Evolutionary conservation across 495 filamentous ascomycete species (phyloP).

Genomic region (Penicillium psychrofluorescens): DNA sequence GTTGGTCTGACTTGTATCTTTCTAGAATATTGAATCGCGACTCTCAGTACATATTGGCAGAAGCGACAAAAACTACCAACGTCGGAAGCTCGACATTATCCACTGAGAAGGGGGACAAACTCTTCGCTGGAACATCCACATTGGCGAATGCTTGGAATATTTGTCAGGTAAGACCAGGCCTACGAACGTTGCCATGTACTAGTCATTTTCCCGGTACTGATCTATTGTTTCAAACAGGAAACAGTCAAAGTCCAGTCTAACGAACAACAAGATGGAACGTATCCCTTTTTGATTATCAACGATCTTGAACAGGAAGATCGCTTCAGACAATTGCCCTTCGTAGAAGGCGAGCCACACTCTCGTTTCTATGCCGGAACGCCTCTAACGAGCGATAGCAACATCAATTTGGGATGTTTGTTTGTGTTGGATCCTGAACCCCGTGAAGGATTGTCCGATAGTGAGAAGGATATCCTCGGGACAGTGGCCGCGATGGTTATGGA

Average conservation of each 20-base stretch:
- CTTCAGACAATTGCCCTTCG: conserved; percentile 34
- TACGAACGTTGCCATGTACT: conserved; percentile 17
- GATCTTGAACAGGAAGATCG: conserved; percentile 34
- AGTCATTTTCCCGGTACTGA: not conserved
- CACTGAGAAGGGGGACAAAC: conserved; percentile 20
- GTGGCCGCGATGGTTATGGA: conserved; percentile 54
- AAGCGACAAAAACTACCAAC: conserved; percentile 40
- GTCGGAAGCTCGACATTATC: conserved; percentile 21
- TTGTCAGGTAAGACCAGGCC: conserved; percentile 5
- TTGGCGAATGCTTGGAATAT: conserved; percentile 19
- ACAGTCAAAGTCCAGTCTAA: conserved; percentile 30
- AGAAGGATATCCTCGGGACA: conserved; percentile 35
- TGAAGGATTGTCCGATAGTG: conserved; percentile 20
- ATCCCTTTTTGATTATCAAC: conserved; percentile 30
- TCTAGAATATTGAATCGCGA: conserved; percentile 46
- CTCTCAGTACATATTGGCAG: conserved; percentile 44
- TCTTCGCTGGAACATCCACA: conserved; percentile 20
- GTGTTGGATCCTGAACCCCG: conserved; percentile 50
- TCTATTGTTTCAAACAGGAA: conserved; percentile 1
- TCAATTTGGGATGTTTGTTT: conserved; percentile 67
- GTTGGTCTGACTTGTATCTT: not conserved
- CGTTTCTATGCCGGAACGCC: conserved; percentile 44
- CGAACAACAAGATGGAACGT: conserved; percentile 13
- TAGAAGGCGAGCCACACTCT: conserved; percentile 32
- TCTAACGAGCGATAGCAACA: conserved; percentile 57